These are phyloP conservation scores for Termitomyces sp. DNA, from an alignment of 768 basidiomycete genomes.

Conservation along the genomic window DNA sequence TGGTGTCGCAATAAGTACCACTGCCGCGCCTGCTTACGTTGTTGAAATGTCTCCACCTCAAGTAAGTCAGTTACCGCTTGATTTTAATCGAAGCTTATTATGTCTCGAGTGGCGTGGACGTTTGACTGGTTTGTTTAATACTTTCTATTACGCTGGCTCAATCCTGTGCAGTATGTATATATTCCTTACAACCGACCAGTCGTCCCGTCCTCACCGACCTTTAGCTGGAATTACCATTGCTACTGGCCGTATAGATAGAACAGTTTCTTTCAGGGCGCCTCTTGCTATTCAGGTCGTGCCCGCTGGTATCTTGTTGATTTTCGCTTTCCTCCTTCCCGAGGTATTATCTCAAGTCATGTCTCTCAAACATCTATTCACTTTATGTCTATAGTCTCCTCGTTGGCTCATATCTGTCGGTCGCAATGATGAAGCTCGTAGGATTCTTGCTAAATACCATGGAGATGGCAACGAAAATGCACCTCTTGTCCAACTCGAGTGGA, in stretches of 20 bases:
- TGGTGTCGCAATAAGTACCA: conserved; percentile 43
- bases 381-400: conserved; percentile 39
- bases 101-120: conserved; percentile 41
- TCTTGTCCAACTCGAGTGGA: conserved; percentile 46
- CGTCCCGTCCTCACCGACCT: background rate
- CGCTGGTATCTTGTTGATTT: conserved; percentile 31
- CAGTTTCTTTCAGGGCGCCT: conserved; percentile 44
- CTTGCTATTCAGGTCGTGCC: conserved; percentile 49
- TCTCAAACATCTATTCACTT: background rate
- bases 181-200: background rate
- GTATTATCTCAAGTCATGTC: conserved; percentile 13
- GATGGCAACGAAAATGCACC: conserved; percentile 43
- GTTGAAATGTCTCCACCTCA: conserved; percentile 58
- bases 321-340: conserved; percentile 32
- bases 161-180: conserved; percentile 33
- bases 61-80: conserved; percentile 15
- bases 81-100: background rate
- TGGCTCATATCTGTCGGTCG: conserved; percentile 49
- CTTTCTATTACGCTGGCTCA: conserved; percentile 42
- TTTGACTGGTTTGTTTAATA: conserved; percentile 38
- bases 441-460: conserved; percentile 51
- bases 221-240: conserved; percentile 39
- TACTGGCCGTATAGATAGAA: conserved; percentile 29
- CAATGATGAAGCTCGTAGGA: conserved; percentile 40
- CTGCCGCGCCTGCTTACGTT: conserved; percentile 43